Percentiles rank a stretch among this genome's conserved stretches.
Conservation (phyloP, 2,329 filamentous ascomycete species). For the Exophiala alcalophila region DNA sequence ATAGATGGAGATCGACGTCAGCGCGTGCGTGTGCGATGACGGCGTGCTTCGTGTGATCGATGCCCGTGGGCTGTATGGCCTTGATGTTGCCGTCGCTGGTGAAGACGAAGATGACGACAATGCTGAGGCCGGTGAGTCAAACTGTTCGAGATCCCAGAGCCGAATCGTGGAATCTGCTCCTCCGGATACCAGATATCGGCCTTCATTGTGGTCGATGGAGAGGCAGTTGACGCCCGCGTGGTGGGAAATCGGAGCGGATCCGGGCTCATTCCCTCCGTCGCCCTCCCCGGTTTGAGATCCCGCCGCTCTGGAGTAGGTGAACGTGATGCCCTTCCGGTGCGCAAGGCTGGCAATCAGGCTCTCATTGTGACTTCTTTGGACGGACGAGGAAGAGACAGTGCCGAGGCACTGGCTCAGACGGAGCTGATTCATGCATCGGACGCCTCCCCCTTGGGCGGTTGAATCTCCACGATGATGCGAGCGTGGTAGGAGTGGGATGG, state of each 20-base stretch:
- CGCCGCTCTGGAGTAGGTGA: slow-evolving; percentile 30
- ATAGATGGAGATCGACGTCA: slow-evolving; percentile 49
- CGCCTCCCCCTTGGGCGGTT: no score
- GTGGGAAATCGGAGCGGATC: slow-evolving; percentile 58
- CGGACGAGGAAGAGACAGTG: slow-evolving; percentile 68
- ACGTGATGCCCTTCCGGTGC: slow-evolving; percentile 65
- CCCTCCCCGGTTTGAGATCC: slow-evolving; percentile 29
- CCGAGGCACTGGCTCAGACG: slow-evolving; percentile 26
- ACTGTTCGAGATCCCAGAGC: slow-evolving; percentile 79
- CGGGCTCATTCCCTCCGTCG: slow-evolving; percentile 30
- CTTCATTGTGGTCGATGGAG: slow-evolving; percentile 77
- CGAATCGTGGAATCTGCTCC: slow-evolving; percentile 81
- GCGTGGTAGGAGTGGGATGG: no score
- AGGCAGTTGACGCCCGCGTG: slow-evolving; percentile 74
- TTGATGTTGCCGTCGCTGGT: slow-evolving; percentile 50
- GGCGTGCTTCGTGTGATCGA: slow-evolving; percentile 23
- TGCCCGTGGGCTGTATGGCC: slow-evolving; percentile 14
- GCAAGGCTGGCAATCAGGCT: slow-evolving; percentile 65
- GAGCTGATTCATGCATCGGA: slow-evolving; percentile 29
- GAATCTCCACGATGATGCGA: no score
- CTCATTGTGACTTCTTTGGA: slow-evolving; percentile 62
- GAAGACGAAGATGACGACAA: slow-evolving; percentile 33
- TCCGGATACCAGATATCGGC: slow-evolving; percentile 74
- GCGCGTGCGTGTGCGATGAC: slow-evolving; percentile 44
- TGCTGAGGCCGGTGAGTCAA: slow-evolving; percentile 50